Conservation (phyloP, 1,284 basidiomycete species). For the Uromyces viciae-fabae region DNA sequence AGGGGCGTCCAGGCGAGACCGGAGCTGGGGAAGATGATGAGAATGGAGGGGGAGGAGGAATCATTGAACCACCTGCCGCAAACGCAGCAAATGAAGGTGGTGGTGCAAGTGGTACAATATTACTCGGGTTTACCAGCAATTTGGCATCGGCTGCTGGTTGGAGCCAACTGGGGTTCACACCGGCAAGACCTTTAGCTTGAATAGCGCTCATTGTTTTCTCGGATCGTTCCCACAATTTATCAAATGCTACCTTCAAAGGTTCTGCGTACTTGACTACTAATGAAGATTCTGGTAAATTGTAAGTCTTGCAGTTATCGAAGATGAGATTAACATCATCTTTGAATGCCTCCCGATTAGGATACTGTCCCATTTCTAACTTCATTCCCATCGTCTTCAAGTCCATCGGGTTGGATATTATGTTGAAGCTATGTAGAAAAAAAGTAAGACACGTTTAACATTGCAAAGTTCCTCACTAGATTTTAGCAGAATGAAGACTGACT, state of each 20-base stretch:
- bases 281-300: slow-evolving; percentile 62
- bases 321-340: slow-evolving; percentile 83
- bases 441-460: slow-evolving; percentile 28
- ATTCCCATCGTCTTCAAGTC: slow-evolving; percentile 83
- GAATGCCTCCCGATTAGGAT: slow-evolving; percentile 77
- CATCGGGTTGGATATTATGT: slow-evolving; percentile 88
- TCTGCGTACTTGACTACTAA: slow-evolving; percentile 70
- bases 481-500: slow-evolving; percentile 69
- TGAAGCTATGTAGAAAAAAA: slow-evolving; percentile 65
- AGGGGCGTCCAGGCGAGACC: slow-evolving; percentile 7
- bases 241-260: slow-evolving; percentile 74
- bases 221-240: slow-evolving; percentile 66
- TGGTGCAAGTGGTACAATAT: slow-evolving; percentile 37
- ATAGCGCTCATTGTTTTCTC: slow-evolving; percentile 52
- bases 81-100: slow-evolving; percentile 43
- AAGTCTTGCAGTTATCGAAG: slow-evolving; percentile 79
- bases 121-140: neutral
- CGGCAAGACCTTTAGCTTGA: slow-evolving; percentile 51
- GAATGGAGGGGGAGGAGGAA: too few relatives aligned
- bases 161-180: slow-evolving; percentile 21
- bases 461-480: too few relatives aligned
- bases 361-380: slow-evolving; percentile 77
- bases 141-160: slow-evolving; percentile 15
- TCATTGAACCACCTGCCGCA: slow-evolving; percentile 40
- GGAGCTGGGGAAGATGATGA: neutral